These are phyloP conservation scores for Lecanicillium sp. DNA, from an alignment of 2,329 filamentous ascomycete species.

Conservation along the genomic window DNA sequence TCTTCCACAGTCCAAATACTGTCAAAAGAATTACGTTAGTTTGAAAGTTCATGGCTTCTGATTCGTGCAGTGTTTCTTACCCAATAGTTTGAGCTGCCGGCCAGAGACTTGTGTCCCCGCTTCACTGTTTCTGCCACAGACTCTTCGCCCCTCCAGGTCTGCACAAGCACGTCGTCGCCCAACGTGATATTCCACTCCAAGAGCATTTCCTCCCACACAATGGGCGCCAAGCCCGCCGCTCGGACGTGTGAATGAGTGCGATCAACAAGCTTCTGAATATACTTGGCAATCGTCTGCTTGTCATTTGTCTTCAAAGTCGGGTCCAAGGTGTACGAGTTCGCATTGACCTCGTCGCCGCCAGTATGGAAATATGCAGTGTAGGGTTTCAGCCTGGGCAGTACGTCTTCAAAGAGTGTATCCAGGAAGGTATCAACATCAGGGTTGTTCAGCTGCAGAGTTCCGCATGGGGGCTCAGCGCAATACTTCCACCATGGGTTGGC, in stretches of 20 bases:
- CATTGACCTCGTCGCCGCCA: slow-evolving; percentile 81
- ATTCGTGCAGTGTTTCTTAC: slow-evolving; percentile 32
- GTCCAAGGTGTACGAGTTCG: slow-evolving; percentile 56
- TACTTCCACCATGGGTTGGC: slow-evolving; percentile 23
- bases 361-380: slow-evolving; percentile 75
- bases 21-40: slow-evolving; percentile 16
- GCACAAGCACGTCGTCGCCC: slow-evolving; percentile 63
- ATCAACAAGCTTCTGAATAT: slow-evolving; percentile 71
- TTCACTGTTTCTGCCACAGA: slow-evolving; percentile 53
- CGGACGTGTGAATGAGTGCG: slow-evolving; percentile 59
- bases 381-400: slow-evolving; percentile 62
- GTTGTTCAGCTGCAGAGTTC: slow-evolving; percentile 70
- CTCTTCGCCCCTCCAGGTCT: slow-evolving; percentile 64
- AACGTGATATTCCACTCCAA: slow-evolving; percentile 70
- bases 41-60: slow-evolving; percentile 22
- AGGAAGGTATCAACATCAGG: slow-evolving; percentile 63
- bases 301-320: slow-evolving; percentile 62
- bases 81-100: slow-evolving; percentile 72
- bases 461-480: slow-evolving; percentile 57
- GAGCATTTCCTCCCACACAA: slow-evolving; percentile 87
- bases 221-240: slow-evolving; percentile 56
- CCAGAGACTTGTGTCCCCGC: slow-evolving; percentile 62
- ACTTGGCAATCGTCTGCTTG: slow-evolving; percentile 56
- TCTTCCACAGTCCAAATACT: slow-evolving; percentile 78
- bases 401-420: slow-evolving; percentile 63